These are phyloP conservation scores for Mrakia frigida DNA, from an alignment of 768 basidiomycete species.

Conservation along the genomic window DNA sequence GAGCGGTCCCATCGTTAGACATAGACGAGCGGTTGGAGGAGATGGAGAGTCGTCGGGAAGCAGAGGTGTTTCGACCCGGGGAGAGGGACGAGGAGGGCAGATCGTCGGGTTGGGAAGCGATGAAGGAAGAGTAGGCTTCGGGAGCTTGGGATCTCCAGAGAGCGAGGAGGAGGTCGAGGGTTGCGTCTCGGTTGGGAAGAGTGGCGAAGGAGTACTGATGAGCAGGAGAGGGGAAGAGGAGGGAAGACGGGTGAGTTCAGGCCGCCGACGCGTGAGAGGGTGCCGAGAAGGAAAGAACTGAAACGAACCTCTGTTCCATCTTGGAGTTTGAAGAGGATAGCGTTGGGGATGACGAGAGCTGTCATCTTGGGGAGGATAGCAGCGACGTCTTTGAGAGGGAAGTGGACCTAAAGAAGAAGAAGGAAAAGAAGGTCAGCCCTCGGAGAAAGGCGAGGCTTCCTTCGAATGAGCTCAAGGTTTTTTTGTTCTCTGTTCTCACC, in stretches of 20 bases:
- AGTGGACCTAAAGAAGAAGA: slow-evolving; percentile 21
- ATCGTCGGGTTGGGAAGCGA: slow-evolving; percentile 20
- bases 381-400: slow-evolving; percentile 31
- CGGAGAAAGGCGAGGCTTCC: not conserved
- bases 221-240: not conserved
- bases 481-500: slow-evolving; percentile 3
- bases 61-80: not conserved
- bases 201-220: slow-evolving; percentile 33
- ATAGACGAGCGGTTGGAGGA: slow-evolving; percentile 2
- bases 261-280: not conserved
- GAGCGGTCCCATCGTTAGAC: slow-evolving; percentile 1
- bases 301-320: slow-evolving; percentile 19
- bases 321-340: slow-evolving; percentile 19
- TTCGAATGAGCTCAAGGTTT: no score
- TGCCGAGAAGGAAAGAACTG: not conserved
- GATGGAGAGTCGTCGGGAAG: slow-evolving; percentile 8
- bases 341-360: slow-evolving; percentile 37
- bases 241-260: not conserved
- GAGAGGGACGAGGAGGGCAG: not conserved
- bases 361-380: slow-evolving; percentile 34
- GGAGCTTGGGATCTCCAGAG: slow-evolving; percentile 31
- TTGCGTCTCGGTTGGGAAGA: slow-evolving; percentile 33
- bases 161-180: slow-evolving; percentile 33
- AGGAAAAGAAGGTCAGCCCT: not conserved
- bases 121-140: slow-evolving; percentile 30